Evolutionary conservation across 768 basidiomycete genomes (phyloP), one percentile per base, ranked within the genome.

Genomic region (Neoboletus brunneissimus): DNA sequence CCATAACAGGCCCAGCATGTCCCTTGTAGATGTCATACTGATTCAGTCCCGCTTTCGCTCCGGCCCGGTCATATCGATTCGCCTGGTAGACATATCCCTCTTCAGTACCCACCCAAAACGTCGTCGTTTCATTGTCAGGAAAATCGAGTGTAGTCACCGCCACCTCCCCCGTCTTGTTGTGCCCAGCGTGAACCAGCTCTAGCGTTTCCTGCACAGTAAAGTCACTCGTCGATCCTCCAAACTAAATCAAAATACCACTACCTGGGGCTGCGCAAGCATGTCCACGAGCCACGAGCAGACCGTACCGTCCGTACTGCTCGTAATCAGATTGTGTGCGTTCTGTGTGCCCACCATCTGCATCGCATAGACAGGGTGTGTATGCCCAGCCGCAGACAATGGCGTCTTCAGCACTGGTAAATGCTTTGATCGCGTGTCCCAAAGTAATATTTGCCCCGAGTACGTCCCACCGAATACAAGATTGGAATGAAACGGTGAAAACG

Each of bases 281-380:
- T 99, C 97, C 9, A 97, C 91, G 11, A 96, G 76, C 97, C 97
- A 99, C 70, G 91, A 92, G 73, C 97, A 98, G 6, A 99, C 92
- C 27, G 88, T 88, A 3, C 97, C 97, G 71, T 99, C 97, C 12
- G 97, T 98, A 64, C 94, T 97, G 65, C 90, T 92, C 12, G 94
- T 94, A 61, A 99, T 94, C 56, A 99, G 75, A 67, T 97, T 98
- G 72, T 98, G 95, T 1, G 97, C 97, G 69, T 98, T 98, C 73
- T 98, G 97, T 3, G 97, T 97, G 10, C 97, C 97, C 18, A 98
- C 91, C 87, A 98, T 94, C 62, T 91, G 87, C 88, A 99, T 97
- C 0, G 93, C 91, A 75, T 99, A 99, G 38, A 99, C 92, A 0
- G 97, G 97, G 73, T 99, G 96, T 4, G 97, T 98, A 69, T 99